Evolutionary conservation across 257 asterid species (phyloP).

Genomic region (Coffea eugenioides): DNA sequence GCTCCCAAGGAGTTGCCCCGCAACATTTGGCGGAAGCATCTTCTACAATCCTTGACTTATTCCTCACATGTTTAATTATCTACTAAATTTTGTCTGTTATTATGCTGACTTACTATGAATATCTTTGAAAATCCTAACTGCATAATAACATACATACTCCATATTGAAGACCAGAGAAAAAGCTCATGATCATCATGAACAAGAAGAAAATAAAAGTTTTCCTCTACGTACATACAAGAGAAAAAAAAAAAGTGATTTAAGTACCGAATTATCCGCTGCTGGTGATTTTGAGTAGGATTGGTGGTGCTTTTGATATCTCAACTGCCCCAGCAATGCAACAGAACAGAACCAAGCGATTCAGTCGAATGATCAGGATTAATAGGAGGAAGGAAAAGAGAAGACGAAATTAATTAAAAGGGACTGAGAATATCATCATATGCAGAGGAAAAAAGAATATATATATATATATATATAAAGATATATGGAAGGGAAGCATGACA

Average conservation of each 20-base stretch:
- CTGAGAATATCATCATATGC: too few relatives aligned
- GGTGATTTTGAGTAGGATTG: not conserved
- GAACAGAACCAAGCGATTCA: not conserved
- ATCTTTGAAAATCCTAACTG: slow-evolving; percentile 1
- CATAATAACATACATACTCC: not conserved
- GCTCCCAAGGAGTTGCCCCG: not conserved
- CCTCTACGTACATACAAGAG: too few relatives aligned
- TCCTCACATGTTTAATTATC: too few relatives aligned
- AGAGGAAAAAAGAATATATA: not conserved
- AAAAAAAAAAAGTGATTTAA: not conserved
- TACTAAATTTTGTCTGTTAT: not conserved
- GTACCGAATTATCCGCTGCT: slow-evolving; percentile 10
- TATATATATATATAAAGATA: too few relatives aligned
- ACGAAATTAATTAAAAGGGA: not conserved
- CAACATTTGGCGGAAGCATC: not conserved
- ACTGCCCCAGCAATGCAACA: not conserved
- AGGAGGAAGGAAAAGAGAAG: not conserved
- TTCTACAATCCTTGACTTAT: not conserved
- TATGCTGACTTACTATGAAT: not conserved
- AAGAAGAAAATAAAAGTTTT: not conserved
- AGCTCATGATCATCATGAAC: not conserved
- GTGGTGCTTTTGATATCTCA: slow-evolving; percentile 4
- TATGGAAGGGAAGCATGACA: not conserved
- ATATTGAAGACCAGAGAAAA: not conserved
- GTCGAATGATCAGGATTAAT: not conserved